A percentile compares a stretch with the other conserved stretches of the same genome.
Conservation (phyloP, 306 rosid genomes). For the Trifolium fragiferum region DNA sequence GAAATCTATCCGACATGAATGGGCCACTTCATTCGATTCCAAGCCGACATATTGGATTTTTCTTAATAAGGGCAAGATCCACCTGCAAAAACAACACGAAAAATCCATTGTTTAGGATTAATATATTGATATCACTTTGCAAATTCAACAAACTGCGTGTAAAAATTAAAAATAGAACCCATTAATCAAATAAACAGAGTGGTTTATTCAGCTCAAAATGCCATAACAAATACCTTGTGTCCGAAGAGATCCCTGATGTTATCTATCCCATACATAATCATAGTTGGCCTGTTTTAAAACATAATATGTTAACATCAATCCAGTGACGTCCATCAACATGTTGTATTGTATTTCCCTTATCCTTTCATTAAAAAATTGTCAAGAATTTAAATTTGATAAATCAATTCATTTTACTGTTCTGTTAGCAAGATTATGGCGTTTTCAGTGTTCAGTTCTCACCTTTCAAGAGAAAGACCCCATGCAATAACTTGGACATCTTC, state of each 20-base stretch:
- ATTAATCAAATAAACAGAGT: conserved; percentile 22
- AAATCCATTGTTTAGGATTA: conserved; percentile 16
- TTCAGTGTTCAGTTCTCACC: conserved; percentile 52
- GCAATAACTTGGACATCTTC: conserved; percentile 95
- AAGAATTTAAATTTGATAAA: background rate
- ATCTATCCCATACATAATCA: conserved; percentile 84
- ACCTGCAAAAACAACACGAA: conserved; percentile 56
- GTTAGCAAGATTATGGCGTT: background rate
- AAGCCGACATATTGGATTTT: conserved; percentile 76
- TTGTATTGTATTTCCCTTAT: background rate
- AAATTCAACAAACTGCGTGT: background rate
- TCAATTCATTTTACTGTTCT: background rate
- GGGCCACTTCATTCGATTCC: conserved; percentile 55
- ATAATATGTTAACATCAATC: conserved; percentile 20
- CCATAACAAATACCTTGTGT: conserved; percentile 70
- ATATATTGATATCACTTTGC: background rate
- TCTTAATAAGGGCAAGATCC: conserved; percentile 89
- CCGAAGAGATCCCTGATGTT: conserved; percentile 97
- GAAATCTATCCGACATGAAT: too few relatives aligned
- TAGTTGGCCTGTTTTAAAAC: conserved; percentile 77
- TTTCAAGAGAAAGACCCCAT: conserved; percentile 99
- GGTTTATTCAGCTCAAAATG: conserved; percentile 21
- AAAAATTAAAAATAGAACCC: background rate
- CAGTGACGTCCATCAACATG: conserved; percentile 5
- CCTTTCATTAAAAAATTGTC: too few relatives aligned